Base-by-base conservation (phyloP, 2,329 filamentous ascomycete genomes). In the Penicillium rolfsii region DNA sequence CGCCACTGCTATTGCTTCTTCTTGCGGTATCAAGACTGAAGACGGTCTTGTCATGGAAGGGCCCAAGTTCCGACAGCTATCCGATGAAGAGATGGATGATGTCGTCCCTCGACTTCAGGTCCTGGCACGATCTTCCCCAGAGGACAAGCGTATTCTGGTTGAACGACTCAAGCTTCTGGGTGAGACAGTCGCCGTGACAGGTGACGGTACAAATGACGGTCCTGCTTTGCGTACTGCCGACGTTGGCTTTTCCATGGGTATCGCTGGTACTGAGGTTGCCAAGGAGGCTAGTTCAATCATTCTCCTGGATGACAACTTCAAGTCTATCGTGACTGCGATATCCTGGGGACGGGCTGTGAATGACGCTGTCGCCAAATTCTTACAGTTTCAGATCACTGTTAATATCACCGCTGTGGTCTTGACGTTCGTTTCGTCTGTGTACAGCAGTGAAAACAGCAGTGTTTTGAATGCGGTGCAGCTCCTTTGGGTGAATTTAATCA, bases 401-500 rank as follows among this genome's bases (percentile, higher is more conserved):
- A 97, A 97, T 82, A 88, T 97, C 66, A 97, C 93, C 3, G 93
- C 93, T 40, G 93, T 97, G 49, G 77, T 90, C 19, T 83, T 97
- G 57, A 95, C 93, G 0, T 97, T 97, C 71, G 88, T 97, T 61
- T 93, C 92, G 12, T 90, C 93, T 35, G 90, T 96, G 9, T 87
- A 89, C 33, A 93, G 84, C 74, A 73, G 74, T 0, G 78, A 87
- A 1, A 89, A 94, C 74, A 75, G 81, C 52, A 91, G 91, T 52
- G 93, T 97, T 28, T 80, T 97, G 58, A 95, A 87, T 2, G 93
- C 93, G 11, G 93, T 97, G 28, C 93, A 97, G 77, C 85, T 97
- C 69, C 87, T 97, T 33, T 97, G 93, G 93, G 92, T 97, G 71
- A 97, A 97, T 72, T 82, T 97, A 70, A 97, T 97, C 79, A 97